Conservation (phyloP, 495 filamentous ascomycete genomes). For the Tuber calosporum region DNA sequence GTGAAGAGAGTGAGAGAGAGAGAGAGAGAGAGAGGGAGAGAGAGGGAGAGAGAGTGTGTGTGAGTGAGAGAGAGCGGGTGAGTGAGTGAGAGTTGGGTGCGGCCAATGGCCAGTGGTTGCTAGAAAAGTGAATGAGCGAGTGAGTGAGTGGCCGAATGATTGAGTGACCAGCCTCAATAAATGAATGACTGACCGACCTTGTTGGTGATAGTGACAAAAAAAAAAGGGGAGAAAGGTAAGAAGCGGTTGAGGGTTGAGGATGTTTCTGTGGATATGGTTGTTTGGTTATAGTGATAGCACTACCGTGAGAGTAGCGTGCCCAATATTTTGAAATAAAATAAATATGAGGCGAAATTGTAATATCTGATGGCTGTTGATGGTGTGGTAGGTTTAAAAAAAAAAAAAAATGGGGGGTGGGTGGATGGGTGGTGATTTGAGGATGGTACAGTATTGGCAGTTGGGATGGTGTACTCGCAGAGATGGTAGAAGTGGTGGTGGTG, state of each 20-base stretch:
- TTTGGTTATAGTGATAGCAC: not conserved
- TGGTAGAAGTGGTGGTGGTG: not conserved
- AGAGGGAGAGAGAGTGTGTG: conserved; percentile 8
- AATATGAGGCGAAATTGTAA: not conserved
- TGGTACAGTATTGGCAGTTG: not conserved
- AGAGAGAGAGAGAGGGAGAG: conserved; percentile 8
- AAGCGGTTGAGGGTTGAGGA: not conserved
- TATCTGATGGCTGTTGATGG: not conserved
- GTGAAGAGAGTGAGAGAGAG: conserved; percentile 7
- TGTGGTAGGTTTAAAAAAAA: conserved; percentile 3
- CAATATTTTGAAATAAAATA: not conserved
- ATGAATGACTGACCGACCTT: not conserved
- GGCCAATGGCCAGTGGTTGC: conserved; percentile 15
- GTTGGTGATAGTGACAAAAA: conserved; percentile 3
- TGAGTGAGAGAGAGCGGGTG: conserved; percentile 13
- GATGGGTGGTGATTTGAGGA: not conserved
- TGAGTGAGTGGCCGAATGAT: not conserved
- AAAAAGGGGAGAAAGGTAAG: not conserved
- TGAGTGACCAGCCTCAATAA: not conserved
- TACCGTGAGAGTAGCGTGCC: not conserved
- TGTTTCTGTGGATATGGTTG: not conserved
- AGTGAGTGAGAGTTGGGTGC: conserved; percentile 11
- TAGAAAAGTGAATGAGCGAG: too few species aligned
- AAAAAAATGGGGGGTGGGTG: not conserved
- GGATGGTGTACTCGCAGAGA: not conserved